phyloP scores from a whole-genome alignment of 169 alveolate genomes.

The Plasmodium vinckei region DNA sequence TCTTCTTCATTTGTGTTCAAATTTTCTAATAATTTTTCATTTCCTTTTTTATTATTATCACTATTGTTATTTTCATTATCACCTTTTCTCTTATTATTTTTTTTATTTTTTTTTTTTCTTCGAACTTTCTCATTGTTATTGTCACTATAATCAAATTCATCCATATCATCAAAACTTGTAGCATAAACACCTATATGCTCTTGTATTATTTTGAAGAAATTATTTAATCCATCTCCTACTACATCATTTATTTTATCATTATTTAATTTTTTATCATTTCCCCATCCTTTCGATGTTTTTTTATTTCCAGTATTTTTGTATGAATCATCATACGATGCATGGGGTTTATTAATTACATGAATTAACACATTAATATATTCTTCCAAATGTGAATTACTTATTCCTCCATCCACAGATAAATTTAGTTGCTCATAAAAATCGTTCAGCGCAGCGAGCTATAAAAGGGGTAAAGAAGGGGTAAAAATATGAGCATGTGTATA shows the following conservation, averaged over 20 bases:
- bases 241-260: conserved; percentile 45
- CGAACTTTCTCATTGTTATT: conserved; percentile 4
- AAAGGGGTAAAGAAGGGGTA: conserved; percentile 1
- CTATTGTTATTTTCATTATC: neutral
- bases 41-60: conserved; percentile 3
- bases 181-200: conserved; percentile 71
- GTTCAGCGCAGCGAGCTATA: conserved; percentile 69
- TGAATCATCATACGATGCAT: conserved; percentile 32
- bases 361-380: conserved; percentile 75
- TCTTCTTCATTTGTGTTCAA: conserved; percentile 17
- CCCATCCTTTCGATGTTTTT: conserved; percentile 13
- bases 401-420: conserved; percentile 71
- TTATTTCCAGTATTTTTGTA: conserved; percentile 30
- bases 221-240: conserved; percentile 42
- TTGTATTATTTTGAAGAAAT: conserved; percentile 63
- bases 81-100: neutral
- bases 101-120: conserved; percentile 17
- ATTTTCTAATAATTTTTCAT: conserved; percentile 2
- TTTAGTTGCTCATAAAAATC: conserved; percentile 73
- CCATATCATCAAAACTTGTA: conserved; percentile 45
- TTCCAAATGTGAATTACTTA: conserved; percentile 51
- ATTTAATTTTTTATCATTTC: conserved; percentile 4
- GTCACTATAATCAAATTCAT: neutral
- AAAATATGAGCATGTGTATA: neutral
- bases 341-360: conserved; percentile 64